Percentiles rank a stretch among this genome's conserved stretches.
Conservation (phyloP, 495 filamentous ascomycete species). For the Stereocaulon alpinum region DNA sequence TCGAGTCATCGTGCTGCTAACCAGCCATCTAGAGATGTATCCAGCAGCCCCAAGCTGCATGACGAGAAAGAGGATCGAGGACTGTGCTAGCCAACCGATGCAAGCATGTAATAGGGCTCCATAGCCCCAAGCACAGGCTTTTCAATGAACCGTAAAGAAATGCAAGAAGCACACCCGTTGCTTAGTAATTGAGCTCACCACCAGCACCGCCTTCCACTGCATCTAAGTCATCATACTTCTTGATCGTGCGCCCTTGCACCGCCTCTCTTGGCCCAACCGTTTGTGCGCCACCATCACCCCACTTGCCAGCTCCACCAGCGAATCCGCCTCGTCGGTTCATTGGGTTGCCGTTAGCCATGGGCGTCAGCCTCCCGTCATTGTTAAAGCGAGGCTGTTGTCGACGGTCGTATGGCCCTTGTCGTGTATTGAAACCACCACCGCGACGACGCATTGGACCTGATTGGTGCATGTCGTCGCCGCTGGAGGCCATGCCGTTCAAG, state of each 20-base stretch:
- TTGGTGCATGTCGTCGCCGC: constrained; percentile 38
- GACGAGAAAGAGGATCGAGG: neutral
- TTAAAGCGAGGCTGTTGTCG: constrained; percentile 30
- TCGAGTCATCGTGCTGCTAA: neutral
- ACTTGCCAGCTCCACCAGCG: constrained; percentile 41
- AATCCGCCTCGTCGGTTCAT: constrained; percentile 29
- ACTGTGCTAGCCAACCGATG: neutral
- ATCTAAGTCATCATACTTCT: constrained; percentile 96
- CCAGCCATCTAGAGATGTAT: neutral
- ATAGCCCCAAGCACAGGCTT: neutral
- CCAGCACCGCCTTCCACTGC: constrained; percentile 48
- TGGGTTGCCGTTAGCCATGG: constrained; percentile 22
- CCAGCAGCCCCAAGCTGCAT: constrained; percentile 1
- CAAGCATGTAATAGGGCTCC: neutral
- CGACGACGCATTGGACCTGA: constrained; percentile 50
- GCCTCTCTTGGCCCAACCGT: constrained; percentile 74
- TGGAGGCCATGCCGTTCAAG: constrained; percentile 25
- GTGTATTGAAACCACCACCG: constrained; percentile 36
- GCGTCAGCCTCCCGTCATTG: constrained; percentile 30
- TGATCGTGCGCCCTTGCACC: constrained; percentile 78
- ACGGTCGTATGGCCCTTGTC: constrained; percentile 51
- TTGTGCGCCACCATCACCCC: constrained; percentile 57
- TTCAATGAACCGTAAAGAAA: neutral
- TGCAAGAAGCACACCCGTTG: neutral
- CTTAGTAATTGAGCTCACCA: constrained; percentile 54